Evolutionary conservation across 2,329 filamentous ascomycete genomes (phyloP).

Genomic region (Ophiocordyceps unilateralis): DNA sequence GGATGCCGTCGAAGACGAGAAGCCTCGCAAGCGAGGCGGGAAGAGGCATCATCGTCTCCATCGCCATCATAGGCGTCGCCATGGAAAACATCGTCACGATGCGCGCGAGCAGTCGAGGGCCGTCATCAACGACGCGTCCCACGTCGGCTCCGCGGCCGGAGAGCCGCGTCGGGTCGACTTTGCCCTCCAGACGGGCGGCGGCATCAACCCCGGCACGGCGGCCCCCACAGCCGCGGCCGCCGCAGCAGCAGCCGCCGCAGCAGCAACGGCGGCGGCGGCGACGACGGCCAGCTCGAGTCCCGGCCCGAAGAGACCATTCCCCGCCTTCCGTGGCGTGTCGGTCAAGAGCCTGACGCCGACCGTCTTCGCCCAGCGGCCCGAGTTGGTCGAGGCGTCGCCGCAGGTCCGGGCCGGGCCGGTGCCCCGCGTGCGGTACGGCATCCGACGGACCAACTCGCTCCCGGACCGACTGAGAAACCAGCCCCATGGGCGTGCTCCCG

Average conservation of each 20-base stretch:
- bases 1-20: constrained; percentile 28
- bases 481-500: constrained; percentile 25
- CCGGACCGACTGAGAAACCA: constrained; percentile 43
- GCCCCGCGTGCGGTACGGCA: constrained; percentile 42
- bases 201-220: background rate
- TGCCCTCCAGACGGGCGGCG: constrained; percentile 16
- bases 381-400: constrained; percentile 7
- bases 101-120: background rate
- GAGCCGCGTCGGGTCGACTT: constrained; percentile 43
- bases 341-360: constrained; percentile 54
- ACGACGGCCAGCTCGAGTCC: constrained; percentile 5
- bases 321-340: constrained; percentile 39
- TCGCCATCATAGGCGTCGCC: constrained; percentile 18
- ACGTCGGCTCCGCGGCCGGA: constrained; percentile 9
- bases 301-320: constrained; percentile 26
- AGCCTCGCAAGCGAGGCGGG: constrained; percentile 11
- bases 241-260: constrained; percentile 5
- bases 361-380: constrained; percentile 41
- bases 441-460: constrained; percentile 52
- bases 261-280: constrained; percentile 11
- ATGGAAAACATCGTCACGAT: constrained; percentile 14
- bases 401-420: constrained; percentile 24
- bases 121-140: background rate
- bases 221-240: background rate
- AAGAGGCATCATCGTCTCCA: constrained; percentile 13